phyloP scores from a whole-genome alignment of 768 basidiomycete species.

The Psilocybe sp. region DNA sequence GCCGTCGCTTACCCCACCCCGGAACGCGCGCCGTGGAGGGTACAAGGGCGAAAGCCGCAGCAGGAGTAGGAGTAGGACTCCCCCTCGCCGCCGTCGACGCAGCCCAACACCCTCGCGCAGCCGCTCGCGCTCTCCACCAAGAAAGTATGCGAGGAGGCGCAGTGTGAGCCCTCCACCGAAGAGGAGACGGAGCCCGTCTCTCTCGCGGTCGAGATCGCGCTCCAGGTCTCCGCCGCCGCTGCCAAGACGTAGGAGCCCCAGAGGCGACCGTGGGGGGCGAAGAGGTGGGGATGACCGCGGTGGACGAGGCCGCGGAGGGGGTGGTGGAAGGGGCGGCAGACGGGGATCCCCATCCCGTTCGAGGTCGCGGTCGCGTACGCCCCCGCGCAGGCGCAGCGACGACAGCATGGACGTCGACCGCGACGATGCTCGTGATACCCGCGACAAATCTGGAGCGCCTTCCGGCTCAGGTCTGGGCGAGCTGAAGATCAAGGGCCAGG shows the following conservation, averaged over 20 bases:
- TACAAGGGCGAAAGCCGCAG: conserved; percentile 47
- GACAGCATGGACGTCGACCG: conserved; percentile 36
- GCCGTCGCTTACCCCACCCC: conserved; percentile 51
- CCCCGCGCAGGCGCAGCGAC: conserved; percentile 4
- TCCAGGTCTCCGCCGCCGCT: conserved; percentile 23
- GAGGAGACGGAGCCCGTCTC: conserved; percentile 21
- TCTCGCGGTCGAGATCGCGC: conserved; percentile 29
- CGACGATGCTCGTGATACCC: conserved; percentile 18
- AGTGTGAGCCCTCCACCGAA: conserved; percentile 32
- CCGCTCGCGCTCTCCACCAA: conserved; percentile 40
- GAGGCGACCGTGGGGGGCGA: conserved; percentile 12
- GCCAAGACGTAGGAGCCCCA: conserved; percentile 28
- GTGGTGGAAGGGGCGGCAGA: too few species aligned
- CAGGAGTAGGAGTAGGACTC: conserved; percentile 16
- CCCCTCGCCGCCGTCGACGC: conserved; percentile 43
- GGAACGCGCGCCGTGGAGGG: conserved; percentile 30
- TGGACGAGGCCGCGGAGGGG: too few species aligned
- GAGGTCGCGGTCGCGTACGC: conserved; percentile 15
- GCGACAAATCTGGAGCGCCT: background rate
- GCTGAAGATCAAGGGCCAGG: conserved; percentile 77
- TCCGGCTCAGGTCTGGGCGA: conserved; percentile 31
- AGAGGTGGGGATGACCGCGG: conserved; percentile 6
- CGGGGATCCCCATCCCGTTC: conserved; percentile 18
- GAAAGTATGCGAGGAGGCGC: conserved; percentile 40
- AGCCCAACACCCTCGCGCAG: conserved; percentile 32